Conservation (phyloP, 495 filamentous ascomycete genomes). For the Aspergillus nanangensis region DNA sequence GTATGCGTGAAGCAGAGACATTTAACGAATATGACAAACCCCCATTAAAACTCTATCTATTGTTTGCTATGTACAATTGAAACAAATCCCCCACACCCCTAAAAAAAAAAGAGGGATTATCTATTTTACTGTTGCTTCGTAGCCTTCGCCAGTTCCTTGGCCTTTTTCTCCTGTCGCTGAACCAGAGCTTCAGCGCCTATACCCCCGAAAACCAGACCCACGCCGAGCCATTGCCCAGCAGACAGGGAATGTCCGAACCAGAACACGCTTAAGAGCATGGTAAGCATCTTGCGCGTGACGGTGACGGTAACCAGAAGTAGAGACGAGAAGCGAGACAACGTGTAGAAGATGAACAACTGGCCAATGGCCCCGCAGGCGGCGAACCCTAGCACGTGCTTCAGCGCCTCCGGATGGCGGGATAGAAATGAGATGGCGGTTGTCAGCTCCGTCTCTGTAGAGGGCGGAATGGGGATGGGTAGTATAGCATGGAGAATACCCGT, state of each 20-base stretch:
- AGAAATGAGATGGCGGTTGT: slow-evolving; percentile 76
- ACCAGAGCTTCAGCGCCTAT: slow-evolving; percentile 87
- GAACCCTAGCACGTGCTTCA: slow-evolving; percentile 83
- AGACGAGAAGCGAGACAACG: slow-evolving; percentile 83
- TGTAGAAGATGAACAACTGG: slow-evolving; percentile 98
- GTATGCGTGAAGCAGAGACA: neutral
- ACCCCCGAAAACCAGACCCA: slow-evolving; percentile 89
- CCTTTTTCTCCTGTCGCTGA: slow-evolving; percentile 75
- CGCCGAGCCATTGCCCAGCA: slow-evolving; percentile 86
- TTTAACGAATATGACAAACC: neutral
- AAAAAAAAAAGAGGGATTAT: neutral
- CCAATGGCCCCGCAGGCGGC: slow-evolving; percentile 89
- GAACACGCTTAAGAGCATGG: slow-evolving; percentile 93
- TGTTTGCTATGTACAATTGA: neutral
- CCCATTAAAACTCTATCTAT: neutral
- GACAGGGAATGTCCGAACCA: slow-evolving; percentile 88
- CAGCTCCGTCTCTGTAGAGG: slow-evolving; percentile 61
- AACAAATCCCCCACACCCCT: neutral
- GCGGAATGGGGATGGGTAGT: slow-evolving; percentile 55
- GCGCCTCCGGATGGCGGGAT: slow-evolving; percentile 67
- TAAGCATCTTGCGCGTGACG: slow-evolving; percentile 97
- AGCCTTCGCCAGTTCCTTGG: slow-evolving; percentile 67
- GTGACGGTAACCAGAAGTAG: slow-evolving; percentile 93
- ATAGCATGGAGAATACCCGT: slow-evolving; percentile 62
- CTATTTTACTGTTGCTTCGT: slow-evolving; percentile 19